Evolutionary conservation across 768 basidiomycete species (phyloP), one percentile per base, ranked within the genome.

Genomic region (Leccinum variicolor): DNA sequence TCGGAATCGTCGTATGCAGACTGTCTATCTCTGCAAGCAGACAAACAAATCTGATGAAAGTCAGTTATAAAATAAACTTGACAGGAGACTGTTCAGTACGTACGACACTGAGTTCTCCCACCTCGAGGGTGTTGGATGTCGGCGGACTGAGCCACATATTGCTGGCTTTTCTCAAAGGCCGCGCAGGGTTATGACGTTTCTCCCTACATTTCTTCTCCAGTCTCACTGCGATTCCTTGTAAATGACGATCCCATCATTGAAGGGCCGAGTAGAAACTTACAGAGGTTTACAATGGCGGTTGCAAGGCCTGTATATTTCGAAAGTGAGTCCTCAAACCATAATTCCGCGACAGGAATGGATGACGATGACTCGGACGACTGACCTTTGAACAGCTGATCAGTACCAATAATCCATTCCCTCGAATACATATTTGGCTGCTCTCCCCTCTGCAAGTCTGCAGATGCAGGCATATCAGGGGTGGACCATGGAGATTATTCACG

Each of bases 1-100:
- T 53, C 49, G 7, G 52, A 33, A 34, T 70, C 66, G 41, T 70
- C 69, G 15, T 60, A 56, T 4, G 70, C 68, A 21, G 39, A 5
- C 3, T 70, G 66, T 14, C 50, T 50, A 17, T 72, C 66, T 11
- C 63, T 62, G 43, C 70, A 70, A 11, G 69, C 66, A 3, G 68
- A 68, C 17, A 72, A 36, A 46, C 62, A 72, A 14, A 72, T 64
- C 68, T 70, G 19, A 13, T 1, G 6, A 25, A 14, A n/a, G 2
- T 19, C 4, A 23, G 54, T 2, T 26, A 47, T 25, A 9, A 14
- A 25, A 31, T 7, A 25, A 39, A 13, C 3, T 31, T 13, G 5
- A 2, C 3, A 19, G 15, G 21, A 51, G 6, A 28, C 4, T 26
- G 34, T 49, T 17, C 11, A n/a, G 14, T 28, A 14, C 63, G 4